Evolutionary conservation across 805 yeast genomes (phyloP).

Genomic region (Candida tibetensis): DNA sequence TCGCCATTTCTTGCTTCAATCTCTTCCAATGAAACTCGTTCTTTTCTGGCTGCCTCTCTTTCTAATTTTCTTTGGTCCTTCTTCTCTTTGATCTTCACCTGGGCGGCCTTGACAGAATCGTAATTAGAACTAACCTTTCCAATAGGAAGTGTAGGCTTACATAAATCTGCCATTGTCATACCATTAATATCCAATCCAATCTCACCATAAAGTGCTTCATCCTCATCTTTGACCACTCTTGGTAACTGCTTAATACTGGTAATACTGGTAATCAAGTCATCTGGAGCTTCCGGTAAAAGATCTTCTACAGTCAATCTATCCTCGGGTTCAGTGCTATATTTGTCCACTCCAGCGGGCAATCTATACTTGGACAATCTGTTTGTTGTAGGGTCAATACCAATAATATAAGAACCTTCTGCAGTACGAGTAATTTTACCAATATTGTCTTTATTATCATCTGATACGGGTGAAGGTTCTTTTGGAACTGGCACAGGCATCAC

Average conservation of each 20-base stretch:
- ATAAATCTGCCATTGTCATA: slow-evolving; percentile 67
- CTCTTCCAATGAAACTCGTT: slow-evolving; percentile 30
- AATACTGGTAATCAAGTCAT: slow-evolving; percentile 30
- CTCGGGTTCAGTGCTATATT: not conserved
- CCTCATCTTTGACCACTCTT: slow-evolving; percentile 37
- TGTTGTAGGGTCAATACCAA: slow-evolving; percentile 32
- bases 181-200: slow-evolving; percentile 50
- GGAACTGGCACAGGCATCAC: slow-evolving; percentile 2
- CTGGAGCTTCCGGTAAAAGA: slow-evolving; percentile 27
- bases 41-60: slow-evolving; percentile 28
- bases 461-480: slow-evolving; percentile 14
- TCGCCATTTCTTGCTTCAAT: slow-evolving; percentile 23
- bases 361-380: slow-evolving; percentile 29
- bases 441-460: slow-evolving; percentile 5
- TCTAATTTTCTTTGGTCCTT: slow-evolving; percentile 24
- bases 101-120: slow-evolving; percentile 54
- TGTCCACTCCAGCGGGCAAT: slow-evolving; percentile 3
- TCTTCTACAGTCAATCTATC: not conserved
- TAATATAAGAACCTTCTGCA: slow-evolving; percentile 21
- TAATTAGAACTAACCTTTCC: slow-evolving; percentile 63
- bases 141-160: slow-evolving; percentile 64
- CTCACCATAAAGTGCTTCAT: slow-evolving; percentile 36
- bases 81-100: slow-evolving; percentile 20
- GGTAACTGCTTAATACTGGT: slow-evolving; percentile 34
- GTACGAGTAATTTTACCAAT: slow-evolving; percentile 1